Evolutionary conservation across 306 rosid species (phyloP).

Genomic region (Fragaria nilgerrensis): DNA sequence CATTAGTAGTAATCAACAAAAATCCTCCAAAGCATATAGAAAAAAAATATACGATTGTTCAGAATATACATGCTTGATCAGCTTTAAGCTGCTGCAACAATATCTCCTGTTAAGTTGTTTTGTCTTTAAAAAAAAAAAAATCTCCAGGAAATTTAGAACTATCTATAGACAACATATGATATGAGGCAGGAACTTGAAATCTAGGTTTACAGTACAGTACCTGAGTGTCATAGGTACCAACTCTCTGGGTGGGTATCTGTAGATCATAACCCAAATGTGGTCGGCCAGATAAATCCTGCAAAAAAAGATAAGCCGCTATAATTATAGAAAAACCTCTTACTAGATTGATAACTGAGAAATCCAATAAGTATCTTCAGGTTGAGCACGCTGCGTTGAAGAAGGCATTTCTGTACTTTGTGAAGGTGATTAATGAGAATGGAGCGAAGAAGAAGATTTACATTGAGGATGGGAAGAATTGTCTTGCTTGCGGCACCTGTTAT

Average conservation of each 20-base stretch:
- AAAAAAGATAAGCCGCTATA: conserved; percentile 7
- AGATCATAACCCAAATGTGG: conserved; percentile 77
- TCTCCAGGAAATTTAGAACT: neutral
- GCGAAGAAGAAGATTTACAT: conserved; percentile 61
- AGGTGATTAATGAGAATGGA: conserved; percentile 57
- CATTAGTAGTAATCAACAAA: neutral
- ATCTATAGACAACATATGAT: neutral
- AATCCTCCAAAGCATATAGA: neutral
- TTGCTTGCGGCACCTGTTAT: conserved; percentile 58
- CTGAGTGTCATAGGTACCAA: conserved; percentile 95
- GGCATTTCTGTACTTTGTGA: conserved; percentile 62
- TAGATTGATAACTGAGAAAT: neutral
- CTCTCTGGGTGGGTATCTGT: conserved; percentile 81
- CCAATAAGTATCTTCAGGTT: conserved; percentile 49
- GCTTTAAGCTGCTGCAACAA: neutral
- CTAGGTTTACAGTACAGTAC: conserved; percentile 34
- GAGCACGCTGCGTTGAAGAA: conserved; percentile 73
- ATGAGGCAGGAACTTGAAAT: conserved; percentile 5
- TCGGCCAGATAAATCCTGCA: conserved; percentile 96
- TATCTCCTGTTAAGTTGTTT: neutral
- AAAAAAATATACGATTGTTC: neutral
- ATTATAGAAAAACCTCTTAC: conserved; percentile 32
- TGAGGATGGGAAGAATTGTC: conserved; percentile 78
- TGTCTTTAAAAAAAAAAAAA: neutral
- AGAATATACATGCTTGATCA: neutral